Base-by-base conservation (phyloP, 805 yeast species). In the Hanseniaspora lindneri region DNA sequence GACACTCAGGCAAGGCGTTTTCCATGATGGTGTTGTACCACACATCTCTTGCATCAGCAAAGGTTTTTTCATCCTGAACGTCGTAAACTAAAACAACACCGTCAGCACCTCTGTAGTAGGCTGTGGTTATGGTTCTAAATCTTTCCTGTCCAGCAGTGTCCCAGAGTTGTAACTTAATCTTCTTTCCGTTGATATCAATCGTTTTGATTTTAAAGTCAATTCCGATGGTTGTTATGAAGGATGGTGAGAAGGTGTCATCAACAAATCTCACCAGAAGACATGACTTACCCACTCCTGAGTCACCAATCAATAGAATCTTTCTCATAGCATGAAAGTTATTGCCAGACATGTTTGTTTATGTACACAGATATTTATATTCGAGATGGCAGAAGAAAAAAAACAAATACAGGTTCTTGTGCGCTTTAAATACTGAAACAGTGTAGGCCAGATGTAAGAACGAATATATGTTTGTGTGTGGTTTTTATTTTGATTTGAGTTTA, bases 101-200 rank as follows among this genome's bases (percentile, higher is more conserved):
- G 79, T 81, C 80, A 51, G 94, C 92, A 51, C 94, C 94, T 65
- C 94, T 77, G 66, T 83, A 83, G 66, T 83, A 83, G 1, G 94
- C 89, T n/a, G 92, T 82, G 42, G 92, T 88, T 68, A 87, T 87
- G 36, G 95, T 85, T 68, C 95, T 77, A 70, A 87, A 87, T 60
- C 96, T 74, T 65, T 87, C 96, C 68, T 87, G 96, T n/a, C 96
- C 96, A 1, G 96, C 96, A 35, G 96, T 87, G 64, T 87, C 96
- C 96, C 96, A 83, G 39, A 89, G 83, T 66, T 92, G 98, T 62
- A 89, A 75, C 69, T 92, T 92, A 66, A 92, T 83, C 55, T 82
- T 82, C 67, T 84, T 83, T 47, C 95, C 96, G 54, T 89, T 89
- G 55, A 88, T 75, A 58, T 89, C 96, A 56, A 88, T 84, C 25